Base-by-base conservation (phyloP, 345 rosid species). In the Carallia brachiata region DNA sequence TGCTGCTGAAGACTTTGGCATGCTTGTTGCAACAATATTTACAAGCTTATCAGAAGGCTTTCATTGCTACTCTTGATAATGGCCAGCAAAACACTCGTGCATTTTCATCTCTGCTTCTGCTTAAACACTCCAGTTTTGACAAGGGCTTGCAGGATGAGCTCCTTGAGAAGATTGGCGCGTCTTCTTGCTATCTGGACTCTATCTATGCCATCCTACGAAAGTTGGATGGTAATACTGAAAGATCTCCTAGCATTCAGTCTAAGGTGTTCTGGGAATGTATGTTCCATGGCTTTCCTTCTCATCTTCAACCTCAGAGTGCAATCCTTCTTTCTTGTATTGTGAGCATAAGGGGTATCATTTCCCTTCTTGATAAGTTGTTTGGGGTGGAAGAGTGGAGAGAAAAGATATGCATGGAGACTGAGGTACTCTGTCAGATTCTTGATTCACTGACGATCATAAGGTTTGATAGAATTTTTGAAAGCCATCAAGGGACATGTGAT, bases 221-320 rank as follows among this genome's bases (percentile, higher is more conserved):
- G 74, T 73, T 86, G 77, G 92, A 89, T 74, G 72, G 81, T 60
- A 39, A 73, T 72, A 85, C 86, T 44, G 89, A 87, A 79, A 79
- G 86, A 77, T 83, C 92, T 74, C 77, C 85, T 2, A 88, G 90
- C 61, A 75, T 83, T 67, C 77, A 75, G 44, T 76, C 81, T 72
- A 90, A 85, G 87, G 85, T 87, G 76, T 84, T 88, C 55, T 87
- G 90, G 91, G 96, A 88, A 75, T 86, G 84, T 69, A 84, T 88
- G 84, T 70, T 89, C 80, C 97, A 92, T 86, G 99, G 99, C 73
- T 86, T 86, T 77, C 98, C 99, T 19, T 79, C 79, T 77, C 80
- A 84, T 79, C 83, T 81, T 76, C 86, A 71, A 67, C 69, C 80
- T 65, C 73, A 89, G 53, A 88, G 97, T 75, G 89, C 86, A 65